Conservation (phyloP, 108 stramenopile genomes). For the Ochromonas danica region DNA sequence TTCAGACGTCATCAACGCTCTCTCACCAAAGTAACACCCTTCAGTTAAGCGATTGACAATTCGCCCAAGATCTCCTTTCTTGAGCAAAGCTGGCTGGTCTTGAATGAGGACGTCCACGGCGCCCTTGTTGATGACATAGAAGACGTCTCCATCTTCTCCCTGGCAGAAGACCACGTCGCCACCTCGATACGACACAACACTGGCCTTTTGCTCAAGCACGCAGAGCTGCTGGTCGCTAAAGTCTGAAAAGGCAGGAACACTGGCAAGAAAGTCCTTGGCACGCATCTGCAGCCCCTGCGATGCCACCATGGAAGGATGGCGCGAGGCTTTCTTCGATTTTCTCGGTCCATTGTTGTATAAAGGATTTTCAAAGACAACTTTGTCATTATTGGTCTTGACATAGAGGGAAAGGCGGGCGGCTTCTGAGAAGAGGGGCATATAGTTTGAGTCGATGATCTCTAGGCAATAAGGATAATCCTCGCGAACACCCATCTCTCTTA, state of each 20-base stretch:
- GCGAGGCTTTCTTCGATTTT: background rate
- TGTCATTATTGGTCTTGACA: constrained; percentile 8
- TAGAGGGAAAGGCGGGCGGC: background rate
- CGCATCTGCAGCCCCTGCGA: constrained; percentile 23
- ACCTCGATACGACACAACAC: background rate
- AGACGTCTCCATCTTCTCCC: constrained; percentile 1
- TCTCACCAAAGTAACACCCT: constrained; percentile 36
- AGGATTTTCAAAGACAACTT: constrained; percentile 20
- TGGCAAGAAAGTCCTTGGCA: constrained; percentile 26
- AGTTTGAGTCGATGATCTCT: background rate
- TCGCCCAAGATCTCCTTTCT: background rate
- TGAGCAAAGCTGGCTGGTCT: background rate
- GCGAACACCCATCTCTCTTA: too few relatives aligned
- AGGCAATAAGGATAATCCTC: constrained; percentile 8
- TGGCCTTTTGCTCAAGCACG: constrained; percentile 12
- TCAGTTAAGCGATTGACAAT: constrained; percentile 31
- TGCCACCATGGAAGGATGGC: background rate
- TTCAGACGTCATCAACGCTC: constrained; percentile 20
- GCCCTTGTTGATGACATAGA: constrained; percentile 29
- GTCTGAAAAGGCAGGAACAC: constrained; percentile 25
- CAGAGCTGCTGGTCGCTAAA: constrained; percentile 23
- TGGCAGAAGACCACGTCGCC: constrained; percentile 22
- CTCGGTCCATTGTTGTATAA: background rate
- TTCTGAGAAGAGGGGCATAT: background rate
- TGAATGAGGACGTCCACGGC: constrained; percentile 31